These are phyloP conservation scores for Calonectria henricotiae DNA, from an alignment of 2,329 filamentous ascomycete species.

Conservation along the genomic window DNA sequence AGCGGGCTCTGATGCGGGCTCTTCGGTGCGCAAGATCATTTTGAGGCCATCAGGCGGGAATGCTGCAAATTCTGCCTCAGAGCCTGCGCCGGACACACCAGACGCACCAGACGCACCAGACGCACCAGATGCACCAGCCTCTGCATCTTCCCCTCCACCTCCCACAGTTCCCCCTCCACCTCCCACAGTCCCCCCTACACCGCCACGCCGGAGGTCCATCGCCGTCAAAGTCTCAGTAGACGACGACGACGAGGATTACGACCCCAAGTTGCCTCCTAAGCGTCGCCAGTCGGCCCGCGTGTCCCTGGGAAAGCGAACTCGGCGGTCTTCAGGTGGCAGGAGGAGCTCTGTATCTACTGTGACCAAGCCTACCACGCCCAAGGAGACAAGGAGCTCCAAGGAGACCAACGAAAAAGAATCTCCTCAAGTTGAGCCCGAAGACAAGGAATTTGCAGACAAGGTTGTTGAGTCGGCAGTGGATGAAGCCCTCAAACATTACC, in stretches of 20 bases:
- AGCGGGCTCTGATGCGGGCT: conserved; percentile 52
- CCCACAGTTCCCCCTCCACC: conserved; percentile 48
- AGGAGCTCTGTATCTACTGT: conserved; percentile 46
- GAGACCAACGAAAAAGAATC: conserved; percentile 42
- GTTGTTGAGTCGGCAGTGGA: conserved; percentile 74
- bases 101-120: conserved; percentile 37
- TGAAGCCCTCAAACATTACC: conserved; percentile 70
- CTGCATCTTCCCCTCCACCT: conserved; percentile 48
- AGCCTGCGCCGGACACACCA: conserved; percentile 35
- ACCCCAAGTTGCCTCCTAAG: conserved; percentile 58
- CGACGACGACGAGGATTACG: conserved; percentile 63
- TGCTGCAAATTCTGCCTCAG: conserved; percentile 50
- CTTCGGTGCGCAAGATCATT: conserved; percentile 63
- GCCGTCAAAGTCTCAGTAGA: conserved; percentile 55
- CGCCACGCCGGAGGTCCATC: conserved; percentile 51
- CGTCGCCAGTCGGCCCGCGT: conserved; percentile 57
- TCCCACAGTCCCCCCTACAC: conserved; percentile 47
- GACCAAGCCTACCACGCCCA: conserved; percentile 44
- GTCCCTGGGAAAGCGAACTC: conserved; percentile 53
- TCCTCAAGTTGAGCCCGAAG: conserved; percentile 51
- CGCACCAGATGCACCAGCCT: conserved; percentile 45
- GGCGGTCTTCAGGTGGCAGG: conserved; percentile 47
- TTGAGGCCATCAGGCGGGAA: conserved; percentile 60
- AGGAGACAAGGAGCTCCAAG: conserved; percentile 13
- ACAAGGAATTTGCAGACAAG: conserved; percentile 66